A percentile compares a stretch with the other conserved stretches of the same genome.
Conservation (phyloP, 805 yeast species). For the Grigorovia humatica region DNA sequence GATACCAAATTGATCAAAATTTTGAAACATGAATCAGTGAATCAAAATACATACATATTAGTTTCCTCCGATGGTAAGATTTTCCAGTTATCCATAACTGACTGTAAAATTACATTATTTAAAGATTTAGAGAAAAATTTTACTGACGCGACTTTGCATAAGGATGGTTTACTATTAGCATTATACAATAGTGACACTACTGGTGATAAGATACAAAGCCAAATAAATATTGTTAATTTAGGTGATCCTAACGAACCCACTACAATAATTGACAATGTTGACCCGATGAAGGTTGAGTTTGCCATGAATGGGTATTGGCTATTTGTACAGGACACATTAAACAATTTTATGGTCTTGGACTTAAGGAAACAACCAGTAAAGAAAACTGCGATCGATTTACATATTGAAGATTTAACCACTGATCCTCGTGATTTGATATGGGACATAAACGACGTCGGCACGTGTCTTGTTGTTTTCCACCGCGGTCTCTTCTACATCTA, state of each 20-base stretch:
- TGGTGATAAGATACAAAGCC: neutral
- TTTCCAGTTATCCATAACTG: neutral
- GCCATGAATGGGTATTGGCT: conserved; percentile 27
- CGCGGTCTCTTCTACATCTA: neutral
- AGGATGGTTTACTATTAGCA: conserved; percentile 31
- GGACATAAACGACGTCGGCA: neutral
- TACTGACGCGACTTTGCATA: conserved; percentile 20
- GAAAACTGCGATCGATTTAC: neutral
- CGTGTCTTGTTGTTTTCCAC: neutral
- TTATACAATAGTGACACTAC: conserved; percentile 4
- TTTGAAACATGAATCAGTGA: neutral
- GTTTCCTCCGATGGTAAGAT: neutral
- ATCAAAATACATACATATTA: neutral
- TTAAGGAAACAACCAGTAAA: neutral
- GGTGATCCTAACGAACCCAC: conserved; percentile 8
- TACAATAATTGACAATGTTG: conserved; percentile 5
- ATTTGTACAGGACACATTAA: conserved; percentile 7
- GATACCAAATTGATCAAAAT: neutral
- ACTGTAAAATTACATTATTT: neutral
- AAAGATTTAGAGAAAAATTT: neutral
- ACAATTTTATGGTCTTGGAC: neutral
- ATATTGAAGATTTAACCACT: neutral
- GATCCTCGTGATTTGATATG: neutral
- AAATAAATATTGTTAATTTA: conserved; percentile 10
- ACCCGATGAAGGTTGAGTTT: conserved; percentile 13